Base-by-base conservation (phyloP, 306 rosid genomes). In the Acmispon strigosus region DNA sequence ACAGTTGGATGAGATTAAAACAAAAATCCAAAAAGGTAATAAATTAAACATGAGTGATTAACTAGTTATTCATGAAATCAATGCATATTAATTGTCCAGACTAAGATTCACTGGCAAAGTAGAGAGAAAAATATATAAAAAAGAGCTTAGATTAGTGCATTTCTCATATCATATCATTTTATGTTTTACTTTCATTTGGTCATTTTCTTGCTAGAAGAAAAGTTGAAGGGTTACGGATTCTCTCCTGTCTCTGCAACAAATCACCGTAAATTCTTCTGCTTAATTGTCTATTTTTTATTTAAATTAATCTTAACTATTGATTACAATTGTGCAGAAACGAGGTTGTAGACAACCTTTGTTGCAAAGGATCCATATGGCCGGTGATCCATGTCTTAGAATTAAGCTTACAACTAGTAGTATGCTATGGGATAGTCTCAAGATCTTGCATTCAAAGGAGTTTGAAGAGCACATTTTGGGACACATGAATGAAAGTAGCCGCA, bases 351-450 rank as follows among this genome's bases (percentile, higher is more conserved):
- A 27, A 27, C 32, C 4, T 32, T 32, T 6, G 37, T 2, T 32
- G 37, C 37, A 32, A 1, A 32, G 37, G 8, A 32, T 32, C 8
- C 37, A 32, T 32, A 32, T 68, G 67, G 74, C 59, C 5, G 18
- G 37, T 2, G 37, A 32, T 32, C 37, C 69, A 4, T 88, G 87
- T 87, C 85, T 77, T 16, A 78, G 84, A 58, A 72, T 83, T 37
- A 88, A 62, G 62, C 86, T 88, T 15, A 55, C 82, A 6, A 61
- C 60, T 0, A 84, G 79, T 72, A 2, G 43, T 43, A 56, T 85
- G 62, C 69, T 69, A 0, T 79, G 82, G 83, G 82, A 83, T 17
- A 74, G 85, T 76, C 77, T 81, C 73, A 88, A 85, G 72, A 77
- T 88, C 42, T 63, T 63, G 8, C 73, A 79, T 13, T 54, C 70